These are phyloP conservation scores for Kodamaea kakaduensis DNA, from an alignment of 805 yeast genomes.

Conservation along the genomic window DNA sequence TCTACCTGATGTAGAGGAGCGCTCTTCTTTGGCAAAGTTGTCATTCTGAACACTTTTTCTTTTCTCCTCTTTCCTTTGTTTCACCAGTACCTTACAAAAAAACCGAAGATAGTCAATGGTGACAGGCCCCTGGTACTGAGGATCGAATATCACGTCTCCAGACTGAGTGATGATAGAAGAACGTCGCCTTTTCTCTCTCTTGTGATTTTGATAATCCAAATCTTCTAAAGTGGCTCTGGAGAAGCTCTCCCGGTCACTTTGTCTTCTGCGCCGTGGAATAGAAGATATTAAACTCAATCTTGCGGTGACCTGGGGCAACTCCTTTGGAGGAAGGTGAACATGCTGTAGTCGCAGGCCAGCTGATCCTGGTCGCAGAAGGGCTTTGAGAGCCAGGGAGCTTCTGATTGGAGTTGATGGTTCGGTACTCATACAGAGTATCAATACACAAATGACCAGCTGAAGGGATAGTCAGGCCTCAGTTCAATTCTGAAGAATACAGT, in stretches of 20 bases:
- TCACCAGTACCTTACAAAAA: slow-evolving; percentile 28
- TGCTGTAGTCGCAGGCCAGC: slow-evolving; percentile 2
- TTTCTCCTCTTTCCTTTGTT: slow-evolving; percentile 11
- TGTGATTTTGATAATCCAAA: too few relatives aligned
- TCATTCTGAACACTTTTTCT: too few relatives aligned
- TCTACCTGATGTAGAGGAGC: too few relatives aligned
- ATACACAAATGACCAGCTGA: too few relatives aligned
- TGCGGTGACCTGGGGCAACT: slow-evolving; percentile 17
- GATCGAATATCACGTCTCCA: slow-evolving; percentile 25
- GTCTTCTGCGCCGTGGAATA: background rate
- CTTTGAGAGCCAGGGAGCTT: background rate
- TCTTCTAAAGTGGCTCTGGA: too few relatives aligned
- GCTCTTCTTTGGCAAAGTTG: too few relatives aligned
- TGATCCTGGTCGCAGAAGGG: background rate
- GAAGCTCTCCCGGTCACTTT: background rate
- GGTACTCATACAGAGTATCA: too few relatives aligned
- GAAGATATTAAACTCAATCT: slow-evolving; percentile 5
- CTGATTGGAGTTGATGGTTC: slow-evolving; percentile 7
- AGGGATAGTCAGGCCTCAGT: too few relatives aligned
- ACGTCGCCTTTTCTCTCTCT: slow-evolving; percentile 17
- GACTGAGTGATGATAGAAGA: slow-evolving; percentile 24
- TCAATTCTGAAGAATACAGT: too few relatives aligned
- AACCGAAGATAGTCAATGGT: slow-evolving; percentile 35
- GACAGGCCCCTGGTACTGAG: slow-evolving; percentile 33
- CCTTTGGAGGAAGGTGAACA: slow-evolving; percentile 22